Evolutionary conservation across 2,329 filamentous ascomycete species (phyloP).

Genomic region (Leptosphaerulina australis): DNA sequence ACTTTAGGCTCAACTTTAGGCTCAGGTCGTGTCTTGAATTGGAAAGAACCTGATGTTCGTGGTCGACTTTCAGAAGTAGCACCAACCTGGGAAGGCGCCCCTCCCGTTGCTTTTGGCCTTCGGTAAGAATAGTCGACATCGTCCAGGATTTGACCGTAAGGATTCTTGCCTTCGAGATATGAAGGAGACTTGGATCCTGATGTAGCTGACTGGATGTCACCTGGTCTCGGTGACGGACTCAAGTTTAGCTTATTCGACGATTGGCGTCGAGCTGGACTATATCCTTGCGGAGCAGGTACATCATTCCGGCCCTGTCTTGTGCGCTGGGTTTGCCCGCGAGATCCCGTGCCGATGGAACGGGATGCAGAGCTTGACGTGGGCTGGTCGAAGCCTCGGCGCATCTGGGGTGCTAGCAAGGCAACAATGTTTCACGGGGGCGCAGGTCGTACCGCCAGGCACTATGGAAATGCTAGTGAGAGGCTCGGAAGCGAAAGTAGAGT

Average conservation of each 20-base stretch:
- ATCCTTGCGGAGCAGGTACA: conserved; percentile 3
- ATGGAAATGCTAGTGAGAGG: conserved; percentile 8
- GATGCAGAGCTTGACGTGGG: conserved; percentile 28
- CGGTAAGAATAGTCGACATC: conserved; percentile 30
- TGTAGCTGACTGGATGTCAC: conserved; percentile 9
- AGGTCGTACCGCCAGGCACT: conserved; percentile 4
- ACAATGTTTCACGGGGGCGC: neutral
- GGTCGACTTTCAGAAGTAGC: conserved; percentile 28
- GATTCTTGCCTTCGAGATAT: conserved; percentile 42
- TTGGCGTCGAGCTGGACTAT: conserved; percentile 16
- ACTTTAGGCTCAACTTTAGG: conserved; percentile 17
- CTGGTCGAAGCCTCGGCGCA: conserved; percentile 32
- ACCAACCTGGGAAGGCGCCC: conserved; percentile 30
- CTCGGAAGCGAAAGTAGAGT: neutral
- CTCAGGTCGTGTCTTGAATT: conserved; percentile 28
- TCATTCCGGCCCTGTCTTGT: conserved; percentile 23
- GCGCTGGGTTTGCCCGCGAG: conserved; percentile 23
- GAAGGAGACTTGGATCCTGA: conserved; percentile 30
- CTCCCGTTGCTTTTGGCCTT: conserved; percentile 10
- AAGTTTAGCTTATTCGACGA: conserved; percentile 14
- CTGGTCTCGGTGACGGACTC: conserved; percentile 10
- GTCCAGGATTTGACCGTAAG: conserved; percentile 41
- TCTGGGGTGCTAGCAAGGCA: conserved; percentile 18
- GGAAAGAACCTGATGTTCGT: conserved; percentile 24
- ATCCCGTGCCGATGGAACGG: conserved; percentile 18